Base-by-base conservation (phyloP, 306 rosid genomes). In the Citrullus colocynthis region DNA sequence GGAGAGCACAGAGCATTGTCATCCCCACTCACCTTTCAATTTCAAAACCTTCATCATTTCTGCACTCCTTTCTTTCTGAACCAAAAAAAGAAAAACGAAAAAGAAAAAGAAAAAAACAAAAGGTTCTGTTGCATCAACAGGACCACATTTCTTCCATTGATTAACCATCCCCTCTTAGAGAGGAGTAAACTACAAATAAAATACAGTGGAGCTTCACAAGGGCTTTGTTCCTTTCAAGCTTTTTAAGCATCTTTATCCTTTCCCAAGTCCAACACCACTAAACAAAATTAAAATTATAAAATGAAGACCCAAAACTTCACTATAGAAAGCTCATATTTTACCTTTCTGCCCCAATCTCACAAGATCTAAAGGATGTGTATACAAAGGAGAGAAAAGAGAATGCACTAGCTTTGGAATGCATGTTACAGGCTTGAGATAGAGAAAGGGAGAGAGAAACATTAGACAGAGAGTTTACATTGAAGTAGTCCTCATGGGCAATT, bases 401-500 rank as follows among this genome's bases (percentile, higher is more conserved):
- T 54, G 24, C 60, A 73, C 63, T 74, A 34, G 65, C 51, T 56
- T 58, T 75, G n/a, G 66, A 37, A 37, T 42, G 70, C 54, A 76
- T 59, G 80, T 54, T 75, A 75, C 79, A 75, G 65, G 65, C n/a
- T 1, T 4, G 32, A n/a, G 34, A 36, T 17, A 75, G 51, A 56
- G 78, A 74, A 17, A n/a, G 74, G 21, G 74, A 42, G 55, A 42
- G 74, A 9, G 12, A 48, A 48, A 48, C 54, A 48, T 16, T 48
- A 48, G 16, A 48, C 5, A 66, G 16, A 18, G 75, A 70, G 57
- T 44, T 72, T 45, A 71, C 58, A 71, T 58, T 44, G 21, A 77
- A 12, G 28, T 21, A 7, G 45, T 42, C 32, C 24, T 90, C 90
- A 92, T 37, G 77, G 81, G 82, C 99, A 96, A 72, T 96, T 93